Conservation (phyloP, 2,329 filamentous ascomycete species). For the Pestalotiopsis sp. region DNA sequence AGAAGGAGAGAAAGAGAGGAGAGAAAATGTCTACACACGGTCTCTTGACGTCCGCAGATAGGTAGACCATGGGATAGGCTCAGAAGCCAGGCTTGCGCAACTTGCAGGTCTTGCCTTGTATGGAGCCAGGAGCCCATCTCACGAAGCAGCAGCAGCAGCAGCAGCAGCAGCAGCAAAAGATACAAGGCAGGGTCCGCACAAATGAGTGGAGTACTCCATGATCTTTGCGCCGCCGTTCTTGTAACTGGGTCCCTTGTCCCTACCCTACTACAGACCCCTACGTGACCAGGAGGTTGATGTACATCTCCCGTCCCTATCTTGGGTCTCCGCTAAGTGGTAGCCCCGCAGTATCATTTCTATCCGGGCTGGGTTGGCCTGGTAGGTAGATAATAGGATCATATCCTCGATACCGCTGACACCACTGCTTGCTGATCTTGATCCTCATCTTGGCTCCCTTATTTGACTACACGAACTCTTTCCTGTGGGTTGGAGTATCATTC, state of each 20-base stretch:
- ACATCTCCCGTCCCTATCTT: constrained; percentile 33
- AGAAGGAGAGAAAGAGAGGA: too few relatives aligned
- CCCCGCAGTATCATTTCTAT: constrained; percentile 33
- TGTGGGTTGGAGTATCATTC: neutral
- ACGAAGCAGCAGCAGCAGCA: neutral
- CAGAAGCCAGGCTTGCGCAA: neutral
- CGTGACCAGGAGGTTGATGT: constrained; percentile 28
- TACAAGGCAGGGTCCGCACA: constrained; percentile 1
- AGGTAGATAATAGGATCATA: constrained; percentile 26
- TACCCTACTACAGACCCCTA: constrained; percentile 22
- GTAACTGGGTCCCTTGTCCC: constrained; percentile 19
- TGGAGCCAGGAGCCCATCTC: neutral
- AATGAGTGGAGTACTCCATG: constrained; percentile 6
- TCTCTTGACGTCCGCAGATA: neutral
- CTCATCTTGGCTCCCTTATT: constrained; percentile 23
- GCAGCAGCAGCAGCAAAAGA: neutral
- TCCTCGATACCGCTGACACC: constrained; percentile 29
- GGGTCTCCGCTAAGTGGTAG: constrained; percentile 27
- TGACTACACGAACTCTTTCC: neutral
- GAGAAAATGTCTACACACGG: neutral
- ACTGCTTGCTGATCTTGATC: constrained; percentile 23
- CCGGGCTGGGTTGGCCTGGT: constrained; percentile 18
- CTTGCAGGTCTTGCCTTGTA: neutral
- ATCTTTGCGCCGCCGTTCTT: constrained; percentile 22
- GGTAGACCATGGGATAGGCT: neutral